A percentile compares a stretch with the other conserved stretches of the same genome.
Conservation (phyloP, 805 yeast species). For the Maudiozyma pseudohumilis region DNA sequence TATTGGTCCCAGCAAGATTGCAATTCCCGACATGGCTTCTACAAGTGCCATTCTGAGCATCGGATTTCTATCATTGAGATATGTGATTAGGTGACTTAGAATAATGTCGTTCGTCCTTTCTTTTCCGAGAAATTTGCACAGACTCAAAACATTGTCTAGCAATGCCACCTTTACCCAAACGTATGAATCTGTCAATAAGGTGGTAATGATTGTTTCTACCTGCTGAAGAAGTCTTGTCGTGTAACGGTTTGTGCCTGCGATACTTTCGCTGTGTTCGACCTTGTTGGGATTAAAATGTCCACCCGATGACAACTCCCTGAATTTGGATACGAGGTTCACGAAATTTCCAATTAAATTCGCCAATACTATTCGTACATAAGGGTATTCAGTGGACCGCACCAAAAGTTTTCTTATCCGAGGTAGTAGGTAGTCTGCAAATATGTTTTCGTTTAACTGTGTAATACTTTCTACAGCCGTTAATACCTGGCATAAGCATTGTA, state of each 20-base stretch:
- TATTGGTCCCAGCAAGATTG: slow-evolving; percentile 71
- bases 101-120: slow-evolving; percentile 84
- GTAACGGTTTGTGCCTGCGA: slow-evolving; percentile 15
- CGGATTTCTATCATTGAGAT: slow-evolving; percentile 68
- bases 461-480: slow-evolving; percentile 52
- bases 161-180: slow-evolving; percentile 60
- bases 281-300: slow-evolving; percentile 15
- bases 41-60: slow-evolving; percentile 63
- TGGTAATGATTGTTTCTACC: slow-evolving; percentile 56
- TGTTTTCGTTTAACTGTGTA: slow-evolving; percentile 62
- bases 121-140: slow-evolving; percentile 76
- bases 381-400: slow-evolving; percentile 29
- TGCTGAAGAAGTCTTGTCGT: slow-evolving; percentile 23
- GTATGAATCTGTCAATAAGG: slow-evolving; percentile 59
- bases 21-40: slow-evolving; percentile 58
- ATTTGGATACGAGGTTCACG: slow-evolving; percentile 53
- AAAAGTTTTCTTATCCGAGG: slow-evolving; percentile 52
- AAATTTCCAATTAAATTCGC: slow-evolving; percentile 67
- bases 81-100: slow-evolving; percentile 83
- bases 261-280: slow-evolving; percentile 12
- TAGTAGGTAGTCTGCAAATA: slow-evolving; percentile 73
- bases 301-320: slow-evolving; percentile 46
- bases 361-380: slow-evolving; percentile 51
- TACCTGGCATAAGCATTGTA: slow-evolving; percentile 58
- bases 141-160: slow-evolving; percentile 57